These are phyloP conservation scores for Cadophora sp. DNA, from an alignment of 2,329 filamentous ascomycete species.

Conservation along the genomic window DNA sequence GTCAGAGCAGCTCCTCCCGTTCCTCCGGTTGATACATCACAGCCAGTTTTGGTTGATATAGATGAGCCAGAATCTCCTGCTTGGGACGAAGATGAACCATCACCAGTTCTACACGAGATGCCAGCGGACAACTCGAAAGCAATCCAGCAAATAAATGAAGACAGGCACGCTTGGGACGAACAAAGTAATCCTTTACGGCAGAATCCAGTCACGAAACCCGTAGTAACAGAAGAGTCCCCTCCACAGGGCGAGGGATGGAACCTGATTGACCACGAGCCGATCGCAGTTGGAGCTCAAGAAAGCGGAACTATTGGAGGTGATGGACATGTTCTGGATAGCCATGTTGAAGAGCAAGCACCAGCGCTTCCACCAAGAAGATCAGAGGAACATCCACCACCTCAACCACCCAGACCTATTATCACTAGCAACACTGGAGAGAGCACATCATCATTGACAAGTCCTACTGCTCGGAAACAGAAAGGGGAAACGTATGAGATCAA, in stretches of 20 bases:
- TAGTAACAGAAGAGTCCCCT: conserved; percentile 29
- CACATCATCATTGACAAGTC: conserved; percentile 28
- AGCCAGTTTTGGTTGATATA: conserved; percentile 39
- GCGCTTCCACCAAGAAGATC: conserved; percentile 40
- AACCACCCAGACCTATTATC: conserved; percentile 38
- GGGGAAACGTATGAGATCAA: conserved; percentile 91
- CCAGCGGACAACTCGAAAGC: conserved; percentile 32
- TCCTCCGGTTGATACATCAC: conserved; percentile 30
- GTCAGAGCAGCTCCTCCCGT: conserved; percentile 25
- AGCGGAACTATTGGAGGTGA: conserved; percentile 34
- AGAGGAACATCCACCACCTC: conserved; percentile 36
- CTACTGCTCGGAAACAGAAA: conserved; percentile 36
- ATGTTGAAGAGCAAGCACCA: conserved; percentile 35
- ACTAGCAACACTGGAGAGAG: conserved; percentile 27
- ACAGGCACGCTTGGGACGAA: conserved; percentile 43
- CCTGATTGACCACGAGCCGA: conserved; percentile 38
- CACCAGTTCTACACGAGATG: conserved; percentile 33
- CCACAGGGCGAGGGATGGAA: conserved; percentile 41
- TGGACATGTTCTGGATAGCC: conserved; percentile 28
- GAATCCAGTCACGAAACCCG: conserved; percentile 5
- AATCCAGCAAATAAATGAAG: conserved; percentile 37
- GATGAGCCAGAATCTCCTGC: conserved; percentile 44
- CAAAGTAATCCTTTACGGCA: conserved; percentile 29
- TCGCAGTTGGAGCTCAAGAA: conserved; percentile 34
- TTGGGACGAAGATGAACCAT: conserved; percentile 44